Evolutionary conservation across 116 monocot genomes (phyloP), one percentile per base, ranked within the genome.

Genomic region (Posidonia oceanica): DNA sequence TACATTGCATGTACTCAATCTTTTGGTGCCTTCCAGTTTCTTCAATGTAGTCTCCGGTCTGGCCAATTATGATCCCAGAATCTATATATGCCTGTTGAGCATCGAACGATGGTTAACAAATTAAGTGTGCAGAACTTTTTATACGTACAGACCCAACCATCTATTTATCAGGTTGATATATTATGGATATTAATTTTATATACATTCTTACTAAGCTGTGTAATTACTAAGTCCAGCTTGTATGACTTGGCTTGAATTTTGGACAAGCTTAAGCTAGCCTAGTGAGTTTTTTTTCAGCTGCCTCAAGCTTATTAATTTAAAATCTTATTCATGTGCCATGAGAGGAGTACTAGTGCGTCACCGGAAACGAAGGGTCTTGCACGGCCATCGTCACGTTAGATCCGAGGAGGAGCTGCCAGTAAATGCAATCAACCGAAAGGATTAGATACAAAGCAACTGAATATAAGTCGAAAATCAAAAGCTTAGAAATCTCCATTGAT

Each of bases 331-430:
- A 29, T 29, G 29, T 29, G 29, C 29, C 29, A 29, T 29, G 29
- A 29, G 29, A 29, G 29, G 23, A 12, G 11, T 5, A 5, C 10
- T 22, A 3, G 40, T 14, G 40, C 15, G 40, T 65, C 42, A 96
- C 95, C 77, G 96, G 96, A 75, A 91, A 96, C 0, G 92, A 83
- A 2, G 96, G 96, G 36, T 96, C 96, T 71, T 91, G 96, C 58
- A 91, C 89, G 0, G 96, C 89, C 7, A 96, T 80, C 39, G 91
- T 83, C 56, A 89, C 74, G 11, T 80, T 77, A 1, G 91, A 85
- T 63, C 96, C 96, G 38, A 96, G 74, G 69, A 96, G 54, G 75
- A 89, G 52, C 96, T 96, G 84, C 63, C 77, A 65, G 3, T 17
- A 36, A 54, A 69, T 12, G 48, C 11, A 48, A 48, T 48, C 48